These are phyloP conservation scores for Penicillium glabrum DNA, from an alignment of 2,329 filamentous ascomycete species.

Conservation along the genomic window DNA sequence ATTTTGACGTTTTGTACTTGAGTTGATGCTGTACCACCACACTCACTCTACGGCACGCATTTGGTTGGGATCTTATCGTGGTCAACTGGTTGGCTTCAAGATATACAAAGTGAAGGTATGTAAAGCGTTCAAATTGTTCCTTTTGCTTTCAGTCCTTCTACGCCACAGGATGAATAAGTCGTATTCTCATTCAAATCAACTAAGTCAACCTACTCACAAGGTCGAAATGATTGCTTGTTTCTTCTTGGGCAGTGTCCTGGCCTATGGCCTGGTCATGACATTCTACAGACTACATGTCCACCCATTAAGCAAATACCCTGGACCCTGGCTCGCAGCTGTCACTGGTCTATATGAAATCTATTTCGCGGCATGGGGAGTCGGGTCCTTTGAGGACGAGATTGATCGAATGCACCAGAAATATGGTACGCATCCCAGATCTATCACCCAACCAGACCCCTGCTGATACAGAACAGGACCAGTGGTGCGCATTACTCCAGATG, in stretches of 20 bases:
- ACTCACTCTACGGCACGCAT: background rate
- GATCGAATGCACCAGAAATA: conserved; percentile 20
- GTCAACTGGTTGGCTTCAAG: background rate
- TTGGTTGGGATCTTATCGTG: too few relatives aligned
- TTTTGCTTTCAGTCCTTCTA: background rate
- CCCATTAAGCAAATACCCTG: conserved; percentile 19
- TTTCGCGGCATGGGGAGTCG: conserved; percentile 15
- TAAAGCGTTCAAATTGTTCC: background rate
- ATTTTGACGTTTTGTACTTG: background rate
- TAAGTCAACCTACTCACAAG: background rate
- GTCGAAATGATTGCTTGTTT: conserved; percentile 19
- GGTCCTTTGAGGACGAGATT: conserved; percentile 18
- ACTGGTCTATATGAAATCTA: conserved; percentile 24
- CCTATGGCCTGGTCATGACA: conserved; percentile 18
- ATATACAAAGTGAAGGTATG: background rate
- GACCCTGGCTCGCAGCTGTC: conserved; percentile 20
- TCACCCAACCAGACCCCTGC: background rate
- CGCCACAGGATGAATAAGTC: background rate
- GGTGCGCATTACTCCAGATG: conserved; percentile 24
- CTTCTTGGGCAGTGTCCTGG: conserved; percentile 19
- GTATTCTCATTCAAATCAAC: background rate
- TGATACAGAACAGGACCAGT: conserved; percentile 14
- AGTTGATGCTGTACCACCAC: background rate
- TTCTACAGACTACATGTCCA: conserved; percentile 25
- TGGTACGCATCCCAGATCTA: conserved; percentile 5